These are phyloP conservation scores for Galerina marginata DNA, from an alignment of 768 basidiomycete species.

Conservation along the genomic window DNA sequence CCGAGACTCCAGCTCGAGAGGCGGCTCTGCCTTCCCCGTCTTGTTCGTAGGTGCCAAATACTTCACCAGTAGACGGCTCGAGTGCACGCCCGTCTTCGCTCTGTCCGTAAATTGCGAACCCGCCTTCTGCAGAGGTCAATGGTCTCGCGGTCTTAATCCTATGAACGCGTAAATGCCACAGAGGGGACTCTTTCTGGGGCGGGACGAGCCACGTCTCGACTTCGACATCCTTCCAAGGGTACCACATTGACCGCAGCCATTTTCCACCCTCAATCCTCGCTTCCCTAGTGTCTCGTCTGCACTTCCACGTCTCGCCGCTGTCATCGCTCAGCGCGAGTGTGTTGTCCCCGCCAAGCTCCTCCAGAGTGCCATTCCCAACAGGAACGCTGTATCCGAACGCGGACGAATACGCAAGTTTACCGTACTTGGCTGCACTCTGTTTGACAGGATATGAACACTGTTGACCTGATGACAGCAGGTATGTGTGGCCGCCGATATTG, in stretches of 20 bases:
- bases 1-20: constrained; percentile 66
- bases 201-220: constrained; percentile 81
- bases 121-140: constrained; percentile 69
- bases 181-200: constrained; percentile 56
- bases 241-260: constrained; percentile 74
- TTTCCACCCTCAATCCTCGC: constrained; percentile 57
- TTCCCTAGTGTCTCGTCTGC: constrained; percentile 65
- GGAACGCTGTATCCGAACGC: constrained; percentile 81
- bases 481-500: constrained; percentile 68
- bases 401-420: constrained; percentile 78
- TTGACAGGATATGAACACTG: constrained; percentile 82
- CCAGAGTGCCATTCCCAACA: constrained; percentile 67
- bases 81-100: constrained; percentile 62
- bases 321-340: constrained; percentile 76
- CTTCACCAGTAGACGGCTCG: constrained; percentile 47
- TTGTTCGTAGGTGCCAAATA: constrained; percentile 55
- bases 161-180: constrained; percentile 77
- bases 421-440: constrained; percentile 80
- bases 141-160: constrained; percentile 57
- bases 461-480: constrained; percentile 77
- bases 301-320: constrained; percentile 74
- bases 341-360: constrained; percentile 74
- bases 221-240: constrained; percentile 73
- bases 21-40: constrained; percentile 55
- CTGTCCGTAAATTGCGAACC: constrained; percentile 75